These are phyloP conservation scores for Phytophthora pistaciae DNA, from an alignment of 352 stramenopile genomes.

Conservation along the genomic window DNA sequence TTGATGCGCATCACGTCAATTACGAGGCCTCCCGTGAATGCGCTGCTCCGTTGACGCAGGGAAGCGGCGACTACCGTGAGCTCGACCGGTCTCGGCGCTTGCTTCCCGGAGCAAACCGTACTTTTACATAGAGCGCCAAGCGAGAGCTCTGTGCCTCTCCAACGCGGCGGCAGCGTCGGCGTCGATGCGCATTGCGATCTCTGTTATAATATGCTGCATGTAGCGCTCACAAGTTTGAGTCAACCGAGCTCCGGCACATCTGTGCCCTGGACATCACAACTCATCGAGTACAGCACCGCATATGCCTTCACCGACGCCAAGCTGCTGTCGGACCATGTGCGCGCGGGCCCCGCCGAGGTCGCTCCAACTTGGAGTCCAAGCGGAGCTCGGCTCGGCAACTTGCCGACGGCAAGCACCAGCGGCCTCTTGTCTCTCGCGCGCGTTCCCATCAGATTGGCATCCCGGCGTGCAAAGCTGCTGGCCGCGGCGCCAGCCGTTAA, in stretches of 20 bases:
- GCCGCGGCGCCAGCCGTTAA: conserved; percentile 9
- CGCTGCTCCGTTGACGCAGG: not conserved
- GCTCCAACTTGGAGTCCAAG: not conserved
- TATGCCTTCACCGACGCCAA: conserved; percentile 6
- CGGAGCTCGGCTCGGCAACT: not conserved
- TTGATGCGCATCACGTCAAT: not conserved
- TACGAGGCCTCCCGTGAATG: not conserved
- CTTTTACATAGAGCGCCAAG: conserved; percentile 43
- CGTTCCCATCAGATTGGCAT: conserved; percentile 45
- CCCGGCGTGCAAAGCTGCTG: conserved; percentile 1
- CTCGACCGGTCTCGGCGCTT: conserved; percentile 23
- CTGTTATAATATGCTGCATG: not conserved
- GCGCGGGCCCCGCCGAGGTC: not conserved
- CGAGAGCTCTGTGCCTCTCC: conserved; percentile 7
- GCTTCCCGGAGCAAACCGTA: conserved; percentile 27
- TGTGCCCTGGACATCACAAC: conserved; percentile 7
- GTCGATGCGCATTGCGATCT: not conserved
- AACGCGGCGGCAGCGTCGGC: not conserved
- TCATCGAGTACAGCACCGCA: conserved; percentile 9
- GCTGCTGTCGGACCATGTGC: conserved; percentile 12
- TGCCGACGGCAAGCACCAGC: not conserved
- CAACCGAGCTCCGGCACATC: not conserved
- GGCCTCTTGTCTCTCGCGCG: conserved; percentile 25
- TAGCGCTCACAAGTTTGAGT: not conserved
- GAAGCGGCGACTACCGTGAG: conserved; percentile 31